These are phyloP conservation scores for Candida pseudofarinosa DNA, from an alignment of 805 yeast genomes.

Conservation along the genomic window DNA sequence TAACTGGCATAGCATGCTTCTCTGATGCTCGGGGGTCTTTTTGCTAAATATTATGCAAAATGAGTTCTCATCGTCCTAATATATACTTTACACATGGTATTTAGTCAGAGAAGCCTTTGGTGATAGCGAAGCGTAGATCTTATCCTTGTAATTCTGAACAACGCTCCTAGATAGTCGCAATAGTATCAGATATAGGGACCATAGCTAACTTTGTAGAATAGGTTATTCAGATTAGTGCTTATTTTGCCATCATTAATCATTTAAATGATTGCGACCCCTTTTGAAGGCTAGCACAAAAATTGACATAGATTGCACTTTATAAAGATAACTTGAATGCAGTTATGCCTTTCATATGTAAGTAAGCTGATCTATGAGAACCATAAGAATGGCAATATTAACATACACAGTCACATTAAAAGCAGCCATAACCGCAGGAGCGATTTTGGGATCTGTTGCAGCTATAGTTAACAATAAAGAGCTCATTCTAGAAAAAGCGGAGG, in stretches of 20 bases:
- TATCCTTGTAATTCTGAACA: no score
- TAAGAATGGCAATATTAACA: not conserved
- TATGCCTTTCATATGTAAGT: not conserved
- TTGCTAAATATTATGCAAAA: no score
- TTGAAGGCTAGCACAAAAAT: not conserved
- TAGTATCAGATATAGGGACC: no score
- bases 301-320: not conserved
- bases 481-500: slow-evolving; percentile 26
- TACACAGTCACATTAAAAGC: slow-evolving; percentile 18
- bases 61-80: no score
- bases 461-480: slow-evolving; percentile 24
- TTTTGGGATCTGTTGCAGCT: slow-evolving; percentile 33
- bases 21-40: no score
- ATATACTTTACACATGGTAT: no score
- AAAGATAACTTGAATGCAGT: not conserved
- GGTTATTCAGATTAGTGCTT: no score
- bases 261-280: not conserved
- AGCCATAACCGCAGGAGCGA: slow-evolving; percentile 30
- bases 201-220: no score
- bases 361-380: not conserved
- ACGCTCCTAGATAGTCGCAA: no score
- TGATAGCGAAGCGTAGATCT: no score
- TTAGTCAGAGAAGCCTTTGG: no score
- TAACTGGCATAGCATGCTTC: no score
- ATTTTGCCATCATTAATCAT: not conserved